A percentile compares a stretch with the other conserved stretches of the same genome.
Evolutionary conservation across 2,329 filamentous ascomycete species (phyloP).

Genomic region (Penicillium sp.): DNA sequence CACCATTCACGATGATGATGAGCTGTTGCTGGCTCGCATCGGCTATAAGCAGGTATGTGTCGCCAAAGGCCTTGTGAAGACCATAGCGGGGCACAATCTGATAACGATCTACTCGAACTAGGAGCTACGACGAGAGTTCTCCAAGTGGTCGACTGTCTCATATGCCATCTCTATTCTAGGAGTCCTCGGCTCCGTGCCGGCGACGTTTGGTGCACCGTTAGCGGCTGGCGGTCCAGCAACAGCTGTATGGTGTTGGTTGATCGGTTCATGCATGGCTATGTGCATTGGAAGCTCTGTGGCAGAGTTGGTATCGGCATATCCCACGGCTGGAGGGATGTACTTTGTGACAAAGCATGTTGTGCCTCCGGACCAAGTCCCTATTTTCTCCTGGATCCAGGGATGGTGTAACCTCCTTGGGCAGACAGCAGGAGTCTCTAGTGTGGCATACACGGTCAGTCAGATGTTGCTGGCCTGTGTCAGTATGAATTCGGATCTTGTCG

Average conservation of each 20-base stretch:
- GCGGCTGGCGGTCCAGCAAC: conserved; percentile 61
- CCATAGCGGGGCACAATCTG: conserved; percentile 9
- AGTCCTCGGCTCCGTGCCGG: conserved; percentile 63
- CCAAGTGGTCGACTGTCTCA: conserved; percentile 64
- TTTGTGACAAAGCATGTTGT: conserved; percentile 66
- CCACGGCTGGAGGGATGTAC: conserved; percentile 67
- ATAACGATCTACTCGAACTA: conserved; percentile 27
- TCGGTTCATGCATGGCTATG: conserved; percentile 63
- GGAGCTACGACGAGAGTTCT: conserved; percentile 63
- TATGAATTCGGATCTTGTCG: conserved; percentile 57
- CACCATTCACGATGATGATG: conserved; percentile 56
- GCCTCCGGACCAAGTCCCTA: conserved; percentile 58
- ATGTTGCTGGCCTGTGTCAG: conserved; percentile 62
- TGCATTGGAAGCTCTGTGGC: conserved; percentile 65
- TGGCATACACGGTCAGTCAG: conserved; percentile 62
- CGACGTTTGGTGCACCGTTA: conserved; percentile 60
- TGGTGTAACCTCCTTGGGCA: conserved; percentile 67
- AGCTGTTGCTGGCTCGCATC: conserved; percentile 59
- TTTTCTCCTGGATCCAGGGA: conserved; percentile 65
- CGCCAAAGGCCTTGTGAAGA: conserved; percentile 1
- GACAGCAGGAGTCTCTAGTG: conserved; percentile 60
- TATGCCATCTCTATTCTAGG: conserved; percentile 66
- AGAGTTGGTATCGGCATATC: conserved; percentile 64
- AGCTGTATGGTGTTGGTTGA: conserved; percentile 65
- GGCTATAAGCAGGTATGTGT: conserved; percentile 61